Conservation (phyloP, 176 grass and related monocot genomes). For the Panicum miliaceum region DNA sequence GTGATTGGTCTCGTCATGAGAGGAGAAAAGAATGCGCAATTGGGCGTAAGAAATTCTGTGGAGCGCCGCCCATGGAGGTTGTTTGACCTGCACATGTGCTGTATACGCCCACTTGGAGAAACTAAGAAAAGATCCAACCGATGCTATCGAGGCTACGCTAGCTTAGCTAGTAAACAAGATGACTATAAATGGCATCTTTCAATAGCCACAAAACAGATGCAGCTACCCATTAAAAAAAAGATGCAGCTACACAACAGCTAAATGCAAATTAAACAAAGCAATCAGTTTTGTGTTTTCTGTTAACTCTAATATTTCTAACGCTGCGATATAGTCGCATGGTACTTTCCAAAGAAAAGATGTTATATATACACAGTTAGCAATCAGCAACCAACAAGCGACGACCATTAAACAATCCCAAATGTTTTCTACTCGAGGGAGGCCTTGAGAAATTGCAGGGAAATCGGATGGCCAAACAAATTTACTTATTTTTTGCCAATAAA, state of each 20-base stretch:
- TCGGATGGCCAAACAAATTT: not conserved
- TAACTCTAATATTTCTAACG: not conserved
- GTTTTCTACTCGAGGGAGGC: not conserved
- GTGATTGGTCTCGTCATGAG: constrained; percentile 37
- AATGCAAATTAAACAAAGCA: not conserved
- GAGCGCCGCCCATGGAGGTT: constrained; percentile 39
- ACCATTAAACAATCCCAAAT: too few relatives aligned
- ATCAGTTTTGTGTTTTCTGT: not conserved
- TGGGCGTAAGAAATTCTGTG: constrained; percentile 30
- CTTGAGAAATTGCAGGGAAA: not conserved
- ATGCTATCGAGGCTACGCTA: not conserved
- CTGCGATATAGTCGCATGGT: not conserved
- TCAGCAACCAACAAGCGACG: not conserved
- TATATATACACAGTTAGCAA: not conserved
- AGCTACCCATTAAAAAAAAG: not conserved
- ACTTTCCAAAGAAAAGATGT: not conserved
- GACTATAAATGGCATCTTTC: not conserved
- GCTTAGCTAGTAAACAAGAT: not conserved
- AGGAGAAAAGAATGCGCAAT: constrained; percentile 40
- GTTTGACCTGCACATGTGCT: constrained; percentile 33
- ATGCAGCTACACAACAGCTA: not conserved
- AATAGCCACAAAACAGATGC: not conserved
- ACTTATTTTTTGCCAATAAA: not conserved
- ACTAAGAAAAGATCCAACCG: constrained; percentile 37
- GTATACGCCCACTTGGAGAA: constrained; percentile 45